Percentiles rank a stretch among this genome's conserved stretches.
These are phyloP conservation scores for Leptographium galeiforme DNA, from an alignment of 2,329 filamentous ascomycete species.

Conservation along the genomic window DNA sequence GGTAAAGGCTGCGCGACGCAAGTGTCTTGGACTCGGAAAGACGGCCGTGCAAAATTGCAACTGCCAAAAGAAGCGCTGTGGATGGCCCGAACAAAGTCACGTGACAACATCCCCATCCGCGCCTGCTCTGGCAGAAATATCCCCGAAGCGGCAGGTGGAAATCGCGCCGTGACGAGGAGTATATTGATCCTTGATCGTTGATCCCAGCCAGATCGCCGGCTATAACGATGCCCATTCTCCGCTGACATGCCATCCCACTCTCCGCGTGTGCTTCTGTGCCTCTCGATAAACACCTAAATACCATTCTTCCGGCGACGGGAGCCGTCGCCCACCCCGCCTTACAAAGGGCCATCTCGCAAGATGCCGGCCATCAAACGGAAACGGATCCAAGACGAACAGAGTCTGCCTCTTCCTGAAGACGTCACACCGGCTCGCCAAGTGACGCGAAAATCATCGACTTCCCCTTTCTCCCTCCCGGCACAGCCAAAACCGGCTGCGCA, in stretches of 20 bases:
- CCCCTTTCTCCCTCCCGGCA: slow-evolving; percentile 20
- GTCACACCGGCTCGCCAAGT: slow-evolving; percentile 15
- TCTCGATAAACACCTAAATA: not conserved
- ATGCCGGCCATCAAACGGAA: slow-evolving; percentile 21
- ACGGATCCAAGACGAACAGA: slow-evolving; percentile 10
- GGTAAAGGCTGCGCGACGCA: not conserved
- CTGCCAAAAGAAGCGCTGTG: not conserved
- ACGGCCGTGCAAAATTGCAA: not conserved
- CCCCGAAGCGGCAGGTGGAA: not conserved
- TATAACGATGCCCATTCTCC: not conserved
- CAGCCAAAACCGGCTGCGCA: slow-evolving; percentile 17
- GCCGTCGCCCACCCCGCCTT: not conserved
- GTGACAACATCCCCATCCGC: too few species aligned
- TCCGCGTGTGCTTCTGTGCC: not conserved
- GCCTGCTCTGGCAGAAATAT: too few species aligned
- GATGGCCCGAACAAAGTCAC: not conserved
- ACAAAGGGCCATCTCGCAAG: too few species aligned
- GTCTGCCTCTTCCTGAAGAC: slow-evolving; percentile 1
- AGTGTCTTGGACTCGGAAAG: not conserved
- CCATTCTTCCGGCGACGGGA: not conserved
- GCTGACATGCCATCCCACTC: not conserved
- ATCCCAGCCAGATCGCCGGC: too few species aligned
- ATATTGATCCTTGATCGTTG: too few species aligned
- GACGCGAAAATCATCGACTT: slow-evolving; percentile 21
- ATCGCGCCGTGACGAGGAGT: not conserved